Percentiles rank a stretch among this genome's conserved stretches.
phyloP scores from a whole-genome alignment of 257 asterid genomes.

The Leonotis leonurus region DNA sequence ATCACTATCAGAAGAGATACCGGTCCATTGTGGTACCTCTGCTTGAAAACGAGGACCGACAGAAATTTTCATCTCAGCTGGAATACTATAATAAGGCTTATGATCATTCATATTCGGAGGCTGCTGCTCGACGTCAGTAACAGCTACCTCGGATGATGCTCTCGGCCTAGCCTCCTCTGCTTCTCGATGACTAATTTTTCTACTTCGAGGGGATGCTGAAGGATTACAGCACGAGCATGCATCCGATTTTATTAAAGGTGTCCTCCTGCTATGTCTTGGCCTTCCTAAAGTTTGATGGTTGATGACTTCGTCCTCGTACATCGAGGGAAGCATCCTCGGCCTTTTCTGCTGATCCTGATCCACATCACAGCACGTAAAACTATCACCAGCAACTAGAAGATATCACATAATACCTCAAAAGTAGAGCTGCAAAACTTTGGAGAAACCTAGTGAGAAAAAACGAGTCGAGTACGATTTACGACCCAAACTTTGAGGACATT shows the following conservation, averaged over 20 bases:
- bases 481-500: no score
- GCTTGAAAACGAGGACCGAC: conserved; percentile 57
- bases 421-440: no score
- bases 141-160: conserved; percentile 16
- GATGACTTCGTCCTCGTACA: conserved; percentile 42
- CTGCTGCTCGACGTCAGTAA: conserved; percentile 10
- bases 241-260: conserved; percentile 23
- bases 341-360: conserved; percentile 48
- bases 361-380: neutral
- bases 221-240: conserved; percentile 40
- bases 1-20: conserved; percentile 37
- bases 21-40: conserved; percentile 64
- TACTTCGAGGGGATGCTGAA: conserved; percentile 20
- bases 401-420: no score
- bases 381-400: neutral
- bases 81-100: conserved; percentile 14
- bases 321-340: conserved; percentile 57
- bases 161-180: conserved; percentile 19
- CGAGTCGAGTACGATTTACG: no score
- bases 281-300: conserved; percentile 30
- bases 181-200: conserved; percentile 19
- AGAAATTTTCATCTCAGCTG: conserved; percentile 22
- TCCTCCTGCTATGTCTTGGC: conserved; percentile 47
- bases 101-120: conserved; percentile 7
- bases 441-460: no score